phyloP scores from a whole-genome alignment of 75 land plant species.

The Cupressus sempervirens region DNA sequence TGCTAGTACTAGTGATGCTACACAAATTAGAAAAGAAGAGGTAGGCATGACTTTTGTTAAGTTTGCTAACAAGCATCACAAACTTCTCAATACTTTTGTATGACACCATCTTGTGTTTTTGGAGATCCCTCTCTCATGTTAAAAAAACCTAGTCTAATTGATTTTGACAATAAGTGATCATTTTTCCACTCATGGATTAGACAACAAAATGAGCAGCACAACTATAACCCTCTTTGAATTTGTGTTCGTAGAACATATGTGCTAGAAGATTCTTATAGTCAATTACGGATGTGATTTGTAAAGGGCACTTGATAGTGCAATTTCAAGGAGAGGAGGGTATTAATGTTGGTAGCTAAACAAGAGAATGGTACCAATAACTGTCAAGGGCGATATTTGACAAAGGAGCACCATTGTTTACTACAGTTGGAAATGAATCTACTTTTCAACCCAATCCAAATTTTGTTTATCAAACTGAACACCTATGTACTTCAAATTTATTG shows the following conservation, averaged over 20 bases:
- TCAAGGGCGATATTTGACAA: slow-evolving; percentile 82
- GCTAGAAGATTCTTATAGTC: too few species aligned
- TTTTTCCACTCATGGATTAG: slow-evolving; percentile 59
- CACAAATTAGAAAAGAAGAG: slow-evolving; percentile 16
- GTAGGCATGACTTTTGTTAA: slow-evolving; percentile 44
- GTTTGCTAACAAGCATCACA: slow-evolving; percentile 66
- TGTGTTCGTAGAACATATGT: too few species aligned
- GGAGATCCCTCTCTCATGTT: slow-evolving; percentile 60
- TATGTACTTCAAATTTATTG: too few species aligned
- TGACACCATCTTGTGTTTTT: slow-evolving; percentile 62
- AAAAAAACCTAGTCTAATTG: slow-evolving; percentile 58
- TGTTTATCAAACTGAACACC: too few species aligned
- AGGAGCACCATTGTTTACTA: slow-evolving; percentile 75
- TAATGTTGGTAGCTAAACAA: slow-evolving; percentile 82
- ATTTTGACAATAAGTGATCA: slow-evolving; percentile 73
- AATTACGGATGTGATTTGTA: slow-evolving; percentile 59
- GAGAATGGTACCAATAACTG: slow-evolving; percentile 77
- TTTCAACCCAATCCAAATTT: too few species aligned
- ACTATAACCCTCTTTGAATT: slow-evolving; percentile 55
- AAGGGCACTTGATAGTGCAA: slow-evolving; percentile 70
- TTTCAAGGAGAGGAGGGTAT: slow-evolving; percentile 86
- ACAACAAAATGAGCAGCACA: slow-evolving; percentile 75
- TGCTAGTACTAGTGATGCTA: slow-evolving; percentile 35
- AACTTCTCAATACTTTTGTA: slow-evolving; percentile 64
- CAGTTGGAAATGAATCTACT: slow-evolving; percentile 73